Conservation (phyloP, 1,139 yeast species). For the Yarrowia galli region DNA sequence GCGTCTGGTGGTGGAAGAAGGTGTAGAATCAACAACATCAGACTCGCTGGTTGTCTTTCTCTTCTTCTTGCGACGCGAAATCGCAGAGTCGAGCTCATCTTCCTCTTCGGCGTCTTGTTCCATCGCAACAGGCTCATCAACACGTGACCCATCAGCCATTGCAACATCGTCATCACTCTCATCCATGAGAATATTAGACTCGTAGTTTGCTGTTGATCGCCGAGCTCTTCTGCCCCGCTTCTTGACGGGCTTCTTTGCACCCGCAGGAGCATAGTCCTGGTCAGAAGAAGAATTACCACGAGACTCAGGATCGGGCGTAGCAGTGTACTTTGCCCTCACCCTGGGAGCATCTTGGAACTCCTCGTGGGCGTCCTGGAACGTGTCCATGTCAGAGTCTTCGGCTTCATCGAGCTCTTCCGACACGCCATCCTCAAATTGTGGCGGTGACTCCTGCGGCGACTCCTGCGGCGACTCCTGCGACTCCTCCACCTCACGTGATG, state of each 20-base stretch:
- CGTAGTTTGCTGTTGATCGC: slow-evolving; percentile 10
- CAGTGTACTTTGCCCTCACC: slow-evolving; percentile 3
- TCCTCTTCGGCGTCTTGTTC: too few relatives aligned
- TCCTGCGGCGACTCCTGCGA: too few relatives aligned
- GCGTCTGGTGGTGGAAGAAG: not conserved
- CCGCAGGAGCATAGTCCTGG: slow-evolving; percentile 15
- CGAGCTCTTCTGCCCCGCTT: not conserved
- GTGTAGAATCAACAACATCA: not conserved
- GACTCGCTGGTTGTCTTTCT: not conserved
- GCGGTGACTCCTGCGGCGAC: too few relatives aligned
- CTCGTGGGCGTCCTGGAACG: slow-evolving; percentile 27
- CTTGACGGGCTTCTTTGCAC: not conserved
- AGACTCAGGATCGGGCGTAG: slow-evolving; percentile 10
- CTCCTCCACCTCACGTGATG: too few relatives aligned
- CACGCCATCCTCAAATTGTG: too few relatives aligned
- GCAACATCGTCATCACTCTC: not conserved
- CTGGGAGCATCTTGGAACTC: not conserved
- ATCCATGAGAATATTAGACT: not conserved
- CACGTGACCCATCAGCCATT: not conserved
- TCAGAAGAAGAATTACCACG: not conserved
- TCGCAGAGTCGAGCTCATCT: not conserved
- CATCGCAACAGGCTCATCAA: too few relatives aligned
- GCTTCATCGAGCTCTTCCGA: too few relatives aligned
- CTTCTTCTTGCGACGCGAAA: not conserved
- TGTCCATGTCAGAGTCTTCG: slow-evolving; percentile 13